These are phyloP conservation scores for Pythium scleroteichum DNA, from an alignment of 352 stramenopile genomes.

Conservation along the genomic window DNA sequence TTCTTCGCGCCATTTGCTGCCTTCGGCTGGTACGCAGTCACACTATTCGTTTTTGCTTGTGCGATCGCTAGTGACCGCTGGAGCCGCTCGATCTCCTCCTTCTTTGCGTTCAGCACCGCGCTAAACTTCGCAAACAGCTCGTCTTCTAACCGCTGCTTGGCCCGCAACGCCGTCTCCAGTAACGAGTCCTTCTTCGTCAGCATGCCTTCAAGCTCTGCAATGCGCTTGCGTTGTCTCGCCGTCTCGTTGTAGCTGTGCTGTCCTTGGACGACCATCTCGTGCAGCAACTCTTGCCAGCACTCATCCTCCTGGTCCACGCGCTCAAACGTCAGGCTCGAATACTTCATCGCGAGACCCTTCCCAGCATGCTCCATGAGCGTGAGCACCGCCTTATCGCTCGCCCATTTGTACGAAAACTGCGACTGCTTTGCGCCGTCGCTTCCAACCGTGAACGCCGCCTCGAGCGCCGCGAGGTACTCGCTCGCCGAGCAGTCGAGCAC, in stretches of 20 bases:
- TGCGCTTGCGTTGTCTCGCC: constrained; percentile 21
- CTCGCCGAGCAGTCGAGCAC: constrained; percentile 42
- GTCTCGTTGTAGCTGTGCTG: constrained; percentile 14
- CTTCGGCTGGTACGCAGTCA: constrained; percentile 10
- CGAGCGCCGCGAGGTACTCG: constrained; percentile 40
- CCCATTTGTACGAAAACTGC: constrained; percentile 51
- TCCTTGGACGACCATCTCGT: constrained; percentile 29
- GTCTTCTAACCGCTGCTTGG: constrained; percentile 51
- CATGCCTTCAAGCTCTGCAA: constrained; percentile 36
- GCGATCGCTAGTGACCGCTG: constrained; percentile 34
- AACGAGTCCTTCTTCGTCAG: constrained; percentile 46
- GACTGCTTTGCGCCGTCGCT: neutral
- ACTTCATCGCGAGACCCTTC: constrained; percentile 53
- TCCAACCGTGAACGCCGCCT: constrained; percentile 19
- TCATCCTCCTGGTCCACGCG: constrained; percentile 1
- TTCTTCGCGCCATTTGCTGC: constrained; percentile 6
- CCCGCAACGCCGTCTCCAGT: constrained; percentile 39
- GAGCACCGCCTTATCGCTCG: constrained; percentile 29
- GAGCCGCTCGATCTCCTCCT: constrained; percentile 55
- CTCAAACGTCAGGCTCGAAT: constrained; percentile 37
- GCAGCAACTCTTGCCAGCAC: constrained; percentile 37
- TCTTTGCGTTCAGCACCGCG: constrained; percentile 58
- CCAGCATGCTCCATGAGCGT: constrained; percentile 51
- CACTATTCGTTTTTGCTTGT: neutral
- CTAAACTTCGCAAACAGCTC: constrained; percentile 47